phyloP scores from a whole-genome alignment of 148 eudicot species.

The Fagopyrum homotropicum region DNA sequence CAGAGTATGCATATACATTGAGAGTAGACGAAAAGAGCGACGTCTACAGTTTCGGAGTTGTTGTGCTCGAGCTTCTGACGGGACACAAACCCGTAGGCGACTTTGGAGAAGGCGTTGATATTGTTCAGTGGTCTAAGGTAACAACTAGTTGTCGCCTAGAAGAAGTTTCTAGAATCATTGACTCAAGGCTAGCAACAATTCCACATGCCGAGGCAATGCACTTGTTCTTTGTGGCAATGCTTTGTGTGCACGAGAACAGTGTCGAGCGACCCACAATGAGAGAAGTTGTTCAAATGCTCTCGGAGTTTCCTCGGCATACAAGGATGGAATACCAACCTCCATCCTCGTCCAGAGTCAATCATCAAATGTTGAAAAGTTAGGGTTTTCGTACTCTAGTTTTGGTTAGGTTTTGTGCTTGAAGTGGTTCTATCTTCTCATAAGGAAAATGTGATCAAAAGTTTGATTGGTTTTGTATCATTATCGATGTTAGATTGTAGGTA shows the following conservation, averaged over 20 bases:
- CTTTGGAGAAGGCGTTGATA: slow-evolving; percentile 90
- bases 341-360: neutral
- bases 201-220: slow-evolving; percentile 80
- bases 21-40: slow-evolving; percentile 91
- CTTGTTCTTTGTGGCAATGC: slow-evolving; percentile 76
- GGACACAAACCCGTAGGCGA: slow-evolving; percentile 84
- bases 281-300: slow-evolving; percentile 86
- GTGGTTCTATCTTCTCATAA: slow-evolving; percentile 13
- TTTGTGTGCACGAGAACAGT: slow-evolving; percentile 81
- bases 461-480: slow-evolving; percentile 9
- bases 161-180: slow-evolving; percentile 40
- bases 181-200: slow-evolving; percentile 45
- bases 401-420: neutral
- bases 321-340: neutral
- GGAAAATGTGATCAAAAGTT: slow-evolving; percentile 1
- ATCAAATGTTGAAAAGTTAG: slow-evolving; percentile 9
- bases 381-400: neutral
- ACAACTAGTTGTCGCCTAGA: slow-evolving; percentile 47
- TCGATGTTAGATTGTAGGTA: slow-evolving; percentile 6
- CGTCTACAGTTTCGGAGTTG: slow-evolving; percentile 90
- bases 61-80: slow-evolving; percentile 66
- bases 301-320: slow-evolving; percentile 32
- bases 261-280: slow-evolving; percentile 85
- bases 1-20: slow-evolving; percentile 92
- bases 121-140: slow-evolving; percentile 61